Evolutionary conservation across 192 early-diverging fungal species (phyloP), one percentile per base, ranked within the genome.

Genomic region (Rhizophagus sp.): DNA sequence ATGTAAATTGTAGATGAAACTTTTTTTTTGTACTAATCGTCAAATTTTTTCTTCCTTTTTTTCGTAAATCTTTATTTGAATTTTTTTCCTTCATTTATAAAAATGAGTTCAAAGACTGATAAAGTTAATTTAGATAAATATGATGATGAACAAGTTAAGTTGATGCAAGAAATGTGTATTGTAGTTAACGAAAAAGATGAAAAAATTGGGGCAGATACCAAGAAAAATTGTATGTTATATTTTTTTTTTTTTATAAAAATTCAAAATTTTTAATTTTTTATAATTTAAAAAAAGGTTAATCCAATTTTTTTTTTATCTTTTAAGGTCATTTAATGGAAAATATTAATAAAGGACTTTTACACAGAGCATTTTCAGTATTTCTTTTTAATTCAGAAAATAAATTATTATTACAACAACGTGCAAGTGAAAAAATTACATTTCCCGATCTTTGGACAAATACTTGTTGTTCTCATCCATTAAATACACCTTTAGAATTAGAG

Each of bases 141-240:
- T 83, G 91, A 95, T 77, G 90, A 90, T 47, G 92, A 94, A 82
- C 94, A 98, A 85, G 95, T 95, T 76, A 94, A 94, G 57, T 92
- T 99, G 47, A 98, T 99, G 97, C 90, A 90, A 69, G 98, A 99
- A 83, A 96, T 95, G 95, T 98, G 97, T 90, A 99, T 99, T 80
- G 82, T 98, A 17, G 88, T 98, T 22, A 93, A 97, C 88, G 81
- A 90, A 22, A 87, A 97, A 79, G 98, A 99, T 85, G 89, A 90
- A 49, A 84, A 90, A 50, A 92, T 99, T 78, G 92, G 95, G 71
- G 91, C 92, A 19, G 95, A 92, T 76, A 89, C 93, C 80, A 99
- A 99, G 84, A 97, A 98, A 88, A 92, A 92, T 73, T 97, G 96
- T 95, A 88, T 83, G 90, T 82, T 39, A 17, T 67, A n/a, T 39